Conservation (phyloP, 768 basidiomycete genomes). For the Tricholoma flavovirens region DNA sequence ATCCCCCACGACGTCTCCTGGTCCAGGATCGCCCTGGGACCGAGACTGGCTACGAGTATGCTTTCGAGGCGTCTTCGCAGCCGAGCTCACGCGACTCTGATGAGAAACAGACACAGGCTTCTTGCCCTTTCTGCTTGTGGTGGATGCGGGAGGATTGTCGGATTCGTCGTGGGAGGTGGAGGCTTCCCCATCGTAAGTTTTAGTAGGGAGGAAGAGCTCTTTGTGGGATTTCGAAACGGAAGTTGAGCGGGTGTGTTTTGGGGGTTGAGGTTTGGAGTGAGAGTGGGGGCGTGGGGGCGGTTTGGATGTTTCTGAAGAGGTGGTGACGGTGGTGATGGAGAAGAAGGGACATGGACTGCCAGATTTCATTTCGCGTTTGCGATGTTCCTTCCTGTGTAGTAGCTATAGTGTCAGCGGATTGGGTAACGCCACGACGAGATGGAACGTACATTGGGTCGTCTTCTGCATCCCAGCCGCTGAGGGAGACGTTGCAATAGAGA, state of each 20-base stretch:
- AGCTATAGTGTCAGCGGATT: slow-evolving; percentile 3
- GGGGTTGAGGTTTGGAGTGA: slow-evolving; percentile 15
- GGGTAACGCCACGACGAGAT: background rate
- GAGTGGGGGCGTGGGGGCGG: slow-evolving; percentile 16
- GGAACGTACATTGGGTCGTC: slow-evolving; percentile 80
- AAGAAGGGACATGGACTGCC: slow-evolving; percentile 39
- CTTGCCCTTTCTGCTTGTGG: slow-evolving; percentile 16
- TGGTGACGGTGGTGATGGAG: slow-evolving; percentile 11
- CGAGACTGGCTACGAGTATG: slow-evolving; percentile 6
- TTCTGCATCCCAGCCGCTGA: slow-evolving; percentile 81
- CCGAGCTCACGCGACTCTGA: slow-evolving; percentile 10
- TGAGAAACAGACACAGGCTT: slow-evolving; percentile 1
- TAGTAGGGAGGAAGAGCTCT: slow-evolving; percentile 33
- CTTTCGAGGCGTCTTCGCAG: slow-evolving; percentile 20
- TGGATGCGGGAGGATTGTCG: slow-evolving; percentile 11
- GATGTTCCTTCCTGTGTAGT: slow-evolving; percentile 62
- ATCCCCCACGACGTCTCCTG: slow-evolving; percentile 18
- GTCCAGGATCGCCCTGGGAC: slow-evolving; percentile 12
- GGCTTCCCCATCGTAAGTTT: slow-evolving; percentile 33
- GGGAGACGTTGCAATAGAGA: slow-evolving; percentile 72
- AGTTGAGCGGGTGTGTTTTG: slow-evolving; percentile 25
- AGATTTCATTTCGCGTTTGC: slow-evolving; percentile 53
- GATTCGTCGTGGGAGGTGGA: slow-evolving; percentile 17
- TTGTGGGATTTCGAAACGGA: slow-evolving; percentile 24
- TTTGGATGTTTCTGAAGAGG: slow-evolving; percentile 13